phyloP scores from a whole-genome alignment of 129 eudicot genomes.

The Tagetes erecta region DNA sequence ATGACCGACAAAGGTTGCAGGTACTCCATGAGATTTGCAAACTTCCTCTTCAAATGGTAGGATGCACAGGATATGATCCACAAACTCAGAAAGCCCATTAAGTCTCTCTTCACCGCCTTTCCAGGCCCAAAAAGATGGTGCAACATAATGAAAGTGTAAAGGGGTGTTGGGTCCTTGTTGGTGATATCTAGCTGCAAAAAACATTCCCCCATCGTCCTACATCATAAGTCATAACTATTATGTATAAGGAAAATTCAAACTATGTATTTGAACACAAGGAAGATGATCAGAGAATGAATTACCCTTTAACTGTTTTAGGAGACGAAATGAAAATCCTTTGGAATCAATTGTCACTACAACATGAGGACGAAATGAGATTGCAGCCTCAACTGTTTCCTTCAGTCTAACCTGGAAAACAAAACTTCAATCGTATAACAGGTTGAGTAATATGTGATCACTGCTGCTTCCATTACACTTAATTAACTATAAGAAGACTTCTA shows the following conservation, averaged over 20 bases:
- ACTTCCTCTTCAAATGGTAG: constrained; percentile 86
- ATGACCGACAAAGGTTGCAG: constrained; percentile 94
- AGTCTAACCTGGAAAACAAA: constrained; percentile 55
- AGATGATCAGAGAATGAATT: constrained; percentile 19
- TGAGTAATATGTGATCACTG: constrained; percentile 5
- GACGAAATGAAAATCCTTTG: constrained; percentile 89
- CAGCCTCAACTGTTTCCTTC: constrained; percentile 73
- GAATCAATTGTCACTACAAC: constrained; percentile 88
- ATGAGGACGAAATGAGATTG: constrained; percentile 69
- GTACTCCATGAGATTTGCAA: constrained; percentile 60
- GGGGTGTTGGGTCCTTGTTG: constrained; percentile 50
- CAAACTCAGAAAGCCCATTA: constrained; percentile 58
- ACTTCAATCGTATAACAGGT: constrained; percentile 2
- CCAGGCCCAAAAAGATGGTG: constrained; percentile 99
- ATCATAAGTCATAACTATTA: constrained; percentile 48
- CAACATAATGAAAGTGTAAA: constrained; percentile 86
- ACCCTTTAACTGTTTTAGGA: constrained; percentile 77
- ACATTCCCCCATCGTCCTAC: constrained; percentile 55
- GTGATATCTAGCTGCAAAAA: constrained; percentile 78
- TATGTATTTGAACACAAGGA: background rate
- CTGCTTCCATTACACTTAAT: background rate
- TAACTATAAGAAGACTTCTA: constrained; percentile 10
- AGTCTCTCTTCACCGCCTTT: constrained; percentile 96
- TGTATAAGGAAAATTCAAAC: constrained; percentile 26
- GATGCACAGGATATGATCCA: constrained; percentile 86